Evolutionary conservation across 148 eudicot genomes (phyloP).

Genomic region (Rhododendron griersonianum): DNA sequence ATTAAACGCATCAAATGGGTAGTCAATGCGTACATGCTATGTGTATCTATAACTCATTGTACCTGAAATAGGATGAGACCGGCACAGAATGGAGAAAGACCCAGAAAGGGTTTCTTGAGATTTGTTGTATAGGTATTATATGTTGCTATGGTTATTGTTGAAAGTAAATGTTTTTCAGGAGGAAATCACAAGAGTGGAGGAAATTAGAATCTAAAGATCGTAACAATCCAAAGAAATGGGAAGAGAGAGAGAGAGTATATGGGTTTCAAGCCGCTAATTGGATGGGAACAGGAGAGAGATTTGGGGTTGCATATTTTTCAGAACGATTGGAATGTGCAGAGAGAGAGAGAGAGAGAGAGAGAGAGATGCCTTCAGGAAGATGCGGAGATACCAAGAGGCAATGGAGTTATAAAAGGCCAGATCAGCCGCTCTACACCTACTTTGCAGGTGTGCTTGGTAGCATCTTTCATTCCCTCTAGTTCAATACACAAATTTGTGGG

Average conservation of each 20-base stretch:
- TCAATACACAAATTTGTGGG: too few relatives aligned
- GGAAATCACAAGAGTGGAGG: neutral
- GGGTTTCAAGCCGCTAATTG: neutral
- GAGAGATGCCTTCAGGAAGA: conserved; percentile 8
- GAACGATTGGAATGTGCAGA: too few relatives aligned
- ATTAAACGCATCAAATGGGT: neutral
- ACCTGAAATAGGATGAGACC: neutral
- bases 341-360: neutral
- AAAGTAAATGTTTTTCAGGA: neutral
- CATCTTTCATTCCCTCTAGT: too few relatives aligned
- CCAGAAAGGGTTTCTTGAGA: conserved; percentile 1
- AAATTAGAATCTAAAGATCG: neutral
- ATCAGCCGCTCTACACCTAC: too few relatives aligned
- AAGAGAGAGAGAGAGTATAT: neutral
- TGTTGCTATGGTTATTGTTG: neutral
- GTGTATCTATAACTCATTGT: neutral
- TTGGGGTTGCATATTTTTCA: neutral
- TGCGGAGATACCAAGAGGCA: conserved; percentile 17
- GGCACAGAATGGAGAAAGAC: neutral
- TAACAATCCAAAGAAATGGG: neutral
- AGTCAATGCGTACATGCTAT: neutral
- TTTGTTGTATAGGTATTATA: neutral
- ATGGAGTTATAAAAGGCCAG: neutral
- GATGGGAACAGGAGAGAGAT: neutral
- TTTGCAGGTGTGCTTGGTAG: too few relatives aligned